Conservation (phyloP, 2,329 filamentous ascomycete genomes). For the Colletotrichum spaethianum region DNA sequence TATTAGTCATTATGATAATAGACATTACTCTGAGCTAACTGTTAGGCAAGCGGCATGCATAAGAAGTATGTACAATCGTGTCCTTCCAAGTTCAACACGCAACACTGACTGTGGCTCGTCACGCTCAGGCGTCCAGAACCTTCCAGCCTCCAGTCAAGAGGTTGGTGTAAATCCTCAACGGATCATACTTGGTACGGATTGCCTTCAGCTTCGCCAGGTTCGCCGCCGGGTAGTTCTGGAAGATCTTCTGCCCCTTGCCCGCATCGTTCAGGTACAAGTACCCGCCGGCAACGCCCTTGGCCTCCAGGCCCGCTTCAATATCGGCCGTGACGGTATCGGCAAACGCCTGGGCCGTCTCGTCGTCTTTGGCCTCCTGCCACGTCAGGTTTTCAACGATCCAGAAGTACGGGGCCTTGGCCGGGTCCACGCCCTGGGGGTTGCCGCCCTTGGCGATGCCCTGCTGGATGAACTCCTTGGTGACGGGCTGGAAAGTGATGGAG, state of each 20-base stretch:
- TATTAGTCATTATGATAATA: not conserved
- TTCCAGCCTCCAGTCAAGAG: slow-evolving; percentile 39
- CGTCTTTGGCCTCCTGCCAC: slow-evolving; percentile 36
- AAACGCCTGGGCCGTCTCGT: slow-evolving; percentile 10
- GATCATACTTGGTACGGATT: slow-evolving; percentile 40
- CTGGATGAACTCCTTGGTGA: slow-evolving; percentile 39
- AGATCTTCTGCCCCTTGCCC: slow-evolving; percentile 53
- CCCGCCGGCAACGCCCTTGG: slow-evolving; percentile 29
- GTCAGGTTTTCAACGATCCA: slow-evolving; percentile 42
- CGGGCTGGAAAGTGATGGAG: slow-evolving; percentile 42
- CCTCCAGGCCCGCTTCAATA: slow-evolving; percentile 22
- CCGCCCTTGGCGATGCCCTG: slow-evolving; percentile 33
- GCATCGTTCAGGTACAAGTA: slow-evolving; percentile 61
- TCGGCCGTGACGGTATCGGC: slow-evolving; percentile 22
- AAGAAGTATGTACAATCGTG: not conserved
- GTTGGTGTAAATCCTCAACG: slow-evolving; percentile 26
- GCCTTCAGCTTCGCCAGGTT: slow-evolving; percentile 33
- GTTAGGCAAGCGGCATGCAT: not conserved
- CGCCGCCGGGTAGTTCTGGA: slow-evolving; percentile 38
- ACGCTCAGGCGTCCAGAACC: slow-evolving; percentile 23
- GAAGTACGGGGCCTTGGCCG: slow-evolving; percentile 38
- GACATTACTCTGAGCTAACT: slow-evolving; percentile 1
- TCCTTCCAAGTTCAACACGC: not conserved
- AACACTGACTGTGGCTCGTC: not conserved
- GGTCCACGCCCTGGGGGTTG: slow-evolving; percentile 41